Evolutionary conservation across 2,329 filamentous ascomycete genomes (phyloP), one percentile per base, ranked within the genome.

Genomic region (Lithohypha guttulata): DNA sequence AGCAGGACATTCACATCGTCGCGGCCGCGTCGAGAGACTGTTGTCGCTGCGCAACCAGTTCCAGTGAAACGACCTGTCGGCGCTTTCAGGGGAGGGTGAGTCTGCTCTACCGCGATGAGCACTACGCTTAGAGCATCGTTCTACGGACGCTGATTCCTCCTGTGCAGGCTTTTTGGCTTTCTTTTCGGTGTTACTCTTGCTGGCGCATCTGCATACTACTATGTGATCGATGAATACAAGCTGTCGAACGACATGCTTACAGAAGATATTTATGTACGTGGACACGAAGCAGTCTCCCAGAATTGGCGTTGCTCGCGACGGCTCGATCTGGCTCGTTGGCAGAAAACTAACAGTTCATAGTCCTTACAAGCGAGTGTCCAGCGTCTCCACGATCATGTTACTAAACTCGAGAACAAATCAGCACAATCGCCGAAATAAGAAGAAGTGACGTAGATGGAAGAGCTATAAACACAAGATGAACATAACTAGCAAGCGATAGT

Each of bases 261-360:
- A 45, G 86, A 94, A 65, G 89, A 96, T 64, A 94, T 96, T 60
- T 89, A 89, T 64, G 89, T 95, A 74, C 63, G 84, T 80, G 40
- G 38, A 32, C 41, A n/a, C n/a, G n/a, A n/a, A n/a, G n/a, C n/a
- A n/a, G n/a, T n/a, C n/a, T n/a, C n/a, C n/a, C n/a, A n/a, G n/a
- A n/a, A n/a, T n/a, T n/a, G n/a, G n/a, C n/a, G n/a, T n/a, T n/a
- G n/a, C n/a, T n/a, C n/a, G n/a, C n/a, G n/a, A n/a, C n/a, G n/a
- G n/a, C n/a, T n/a, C n/a, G n/a, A n/a, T n/a, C n/a, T n/a, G n/a
- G n/a, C n/a, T n/a, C n/a, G n/a, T n/a, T n/a, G n/a, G n/a, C n/a
- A n/a, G n/a, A n/a, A n/a, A n/a, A n/a, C n/a, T n/a, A n/a, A n/a
- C n/a, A 25, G 33, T 34, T 31, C 32, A 50, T 51, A 93, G 87